Base-by-base conservation (phyloP, 176 grass and related monocot species). In the Guadua angustifolia region DNA sequence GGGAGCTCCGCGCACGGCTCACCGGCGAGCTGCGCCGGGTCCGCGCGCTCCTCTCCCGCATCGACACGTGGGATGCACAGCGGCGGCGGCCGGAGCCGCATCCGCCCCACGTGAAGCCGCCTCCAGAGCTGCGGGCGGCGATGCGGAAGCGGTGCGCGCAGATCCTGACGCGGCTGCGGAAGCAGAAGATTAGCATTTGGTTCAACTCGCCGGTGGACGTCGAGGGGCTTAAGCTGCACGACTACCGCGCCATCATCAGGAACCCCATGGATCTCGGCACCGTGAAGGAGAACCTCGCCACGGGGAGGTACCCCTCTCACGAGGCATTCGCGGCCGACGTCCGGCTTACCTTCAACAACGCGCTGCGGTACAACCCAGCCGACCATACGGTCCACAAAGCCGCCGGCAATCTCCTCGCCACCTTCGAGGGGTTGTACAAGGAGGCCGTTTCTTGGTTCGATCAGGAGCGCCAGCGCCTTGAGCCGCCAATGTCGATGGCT, bases 241-340 rank as follows among this genome's bases (percentile, higher is more conserved):
- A 98, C 75, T 98, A 98, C 83, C 76, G 50, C 55, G 86, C 88
- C 79, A 89, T 98, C 82, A 92, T 98, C 29, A 82, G 94, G 47
- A 86, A 69, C 36, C 95, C 95, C 25, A 98, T 98, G 95, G 95
- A 98, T 82, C 89, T 98, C 66, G 95, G 95, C 22, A 93, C 95
- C 38, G 95, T 95, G n/a, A 95, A 93, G 78, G 82, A 64, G 17
- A 89, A 88, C 43, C 86, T 98, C 42, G 26, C 71, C 39, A 78
- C 82, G 2, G 95, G 89, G 21, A 68, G 81, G 22, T 98, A 95
- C 79, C 69, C 79, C 0, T 91, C 90, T 9, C 86, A 91, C 11
- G 81, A 71, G 45, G 92, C 85, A 1, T 98, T 94, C 42, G 95
- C 95, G 0, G 51, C 32, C 4, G 95, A 98, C 32, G 80, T 98